phyloP scores from a whole-genome alignment of 2,329 filamentous ascomycete species.

The Ophiostoma triangulosporum region DNA sequence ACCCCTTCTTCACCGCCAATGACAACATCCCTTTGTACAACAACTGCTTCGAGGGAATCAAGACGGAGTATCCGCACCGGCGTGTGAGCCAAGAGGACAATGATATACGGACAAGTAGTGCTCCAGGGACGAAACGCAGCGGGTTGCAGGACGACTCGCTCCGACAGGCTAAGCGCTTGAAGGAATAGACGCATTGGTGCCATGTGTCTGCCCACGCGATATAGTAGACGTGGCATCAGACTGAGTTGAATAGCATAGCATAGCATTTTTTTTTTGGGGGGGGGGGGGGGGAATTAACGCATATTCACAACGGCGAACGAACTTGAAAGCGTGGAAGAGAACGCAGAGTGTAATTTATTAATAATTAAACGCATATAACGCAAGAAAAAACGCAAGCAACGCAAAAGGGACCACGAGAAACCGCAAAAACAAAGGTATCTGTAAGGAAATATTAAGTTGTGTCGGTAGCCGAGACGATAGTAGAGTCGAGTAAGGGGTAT shows the following conservation, averaged over 20 bases:
- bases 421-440: slow-evolving; percentile 3
- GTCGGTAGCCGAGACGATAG: background rate
- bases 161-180: slow-evolving; percentile 50
- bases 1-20: slow-evolving; percentile 66
- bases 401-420: background rate
- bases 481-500: no score
- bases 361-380: background rate
- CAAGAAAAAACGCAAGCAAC: background rate
- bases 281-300: no score
- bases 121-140: slow-evolving; percentile 83
- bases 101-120: slow-evolving; percentile 78
- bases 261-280: background rate
- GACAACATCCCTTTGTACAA: slow-evolving; percentile 53
- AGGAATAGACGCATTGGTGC: slow-evolving; percentile 38
- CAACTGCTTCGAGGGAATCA: slow-evolving; percentile 85
- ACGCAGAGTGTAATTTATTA: background rate
- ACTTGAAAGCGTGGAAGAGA: no score
- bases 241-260: background rate
- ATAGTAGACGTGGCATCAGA: no score
- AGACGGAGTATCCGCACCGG: slow-evolving; percentile 77
- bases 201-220: no score
- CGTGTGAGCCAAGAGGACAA: slow-evolving; percentile 91
- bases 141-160: slow-evolving; percentile 70
- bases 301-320: no score
- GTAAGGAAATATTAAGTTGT: background rate